phyloP scores from a whole-genome alignment of 2,329 filamentous ascomycete species.

The Calcarisporium arbuscula region DNA sequence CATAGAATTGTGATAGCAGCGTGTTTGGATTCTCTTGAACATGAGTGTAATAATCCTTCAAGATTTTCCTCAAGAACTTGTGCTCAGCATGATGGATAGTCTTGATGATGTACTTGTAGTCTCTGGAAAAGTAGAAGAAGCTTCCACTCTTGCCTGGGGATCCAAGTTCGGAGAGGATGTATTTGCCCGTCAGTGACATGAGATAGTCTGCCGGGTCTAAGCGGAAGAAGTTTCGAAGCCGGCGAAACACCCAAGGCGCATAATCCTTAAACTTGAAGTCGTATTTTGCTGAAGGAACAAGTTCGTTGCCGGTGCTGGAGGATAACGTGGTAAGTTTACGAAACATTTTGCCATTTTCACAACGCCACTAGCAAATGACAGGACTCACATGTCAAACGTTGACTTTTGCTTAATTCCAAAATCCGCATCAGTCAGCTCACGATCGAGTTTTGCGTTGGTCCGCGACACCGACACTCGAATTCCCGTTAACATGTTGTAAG shows the following conservation, averaged over 20 bases:
- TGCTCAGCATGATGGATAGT: conserved; percentile 96
- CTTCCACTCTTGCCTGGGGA: conserved; percentile 97
- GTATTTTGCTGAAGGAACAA: conserved; percentile 97
- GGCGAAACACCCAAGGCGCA: conserved; percentile 98
- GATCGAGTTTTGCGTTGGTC: conserved; percentile 94
- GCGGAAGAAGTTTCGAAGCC: conserved; percentile 78
- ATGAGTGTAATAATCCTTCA: conserved; percentile 90
- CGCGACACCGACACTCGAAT: conserved; percentile 95
- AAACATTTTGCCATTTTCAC: neutral
- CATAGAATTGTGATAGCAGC: conserved; percentile 94
- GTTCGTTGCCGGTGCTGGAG: conserved; percentile 89
- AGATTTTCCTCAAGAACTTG: conserved; percentile 75
- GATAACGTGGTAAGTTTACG: neutral
- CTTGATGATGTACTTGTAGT: conserved; percentile 99
- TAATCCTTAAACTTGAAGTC: conserved; percentile 99
- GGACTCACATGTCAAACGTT: conserved; percentile 88
- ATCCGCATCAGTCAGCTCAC: conserved; percentile 81
- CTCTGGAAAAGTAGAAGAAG: conserved; percentile 98
- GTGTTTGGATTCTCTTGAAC: conserved; percentile 93
- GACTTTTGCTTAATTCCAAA: conserved; percentile 96
- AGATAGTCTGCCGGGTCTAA: conserved; percentile 96
- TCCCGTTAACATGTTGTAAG: conserved; percentile 99
- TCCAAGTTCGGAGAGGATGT: conserved; percentile 93
- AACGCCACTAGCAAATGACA: no score
- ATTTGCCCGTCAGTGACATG: conserved; percentile 96